Evolutionary conservation across 768 basidiomycete species (phyloP).

Genomic region (Filobasidium wieringae): DNA sequence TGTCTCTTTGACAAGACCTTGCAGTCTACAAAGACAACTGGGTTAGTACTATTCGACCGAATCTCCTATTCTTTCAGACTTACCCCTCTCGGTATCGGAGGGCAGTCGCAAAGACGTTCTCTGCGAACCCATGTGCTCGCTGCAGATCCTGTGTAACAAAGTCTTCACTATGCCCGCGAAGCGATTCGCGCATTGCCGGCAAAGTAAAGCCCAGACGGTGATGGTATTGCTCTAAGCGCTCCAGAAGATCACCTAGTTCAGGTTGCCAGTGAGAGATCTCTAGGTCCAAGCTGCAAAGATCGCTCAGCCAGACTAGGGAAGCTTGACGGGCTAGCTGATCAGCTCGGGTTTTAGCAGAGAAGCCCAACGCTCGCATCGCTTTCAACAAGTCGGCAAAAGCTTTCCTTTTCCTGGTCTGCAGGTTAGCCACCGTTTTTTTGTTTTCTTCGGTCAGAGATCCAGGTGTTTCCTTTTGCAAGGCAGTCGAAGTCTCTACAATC

Average conservation of each 20-base stretch:
- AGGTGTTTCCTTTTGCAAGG: slow-evolving; percentile 39
- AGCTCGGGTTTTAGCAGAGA: slow-evolving; percentile 59
- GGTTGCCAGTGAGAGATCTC: not conserved
- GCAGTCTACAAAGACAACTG: not conserved
- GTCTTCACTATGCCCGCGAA: slow-evolving; percentile 66
- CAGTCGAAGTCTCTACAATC: slow-evolving; percentile 43
- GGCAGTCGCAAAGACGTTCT: slow-evolving; percentile 62
- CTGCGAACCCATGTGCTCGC: slow-evolving; percentile 62
- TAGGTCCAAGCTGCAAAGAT: slow-evolving; percentile 12
- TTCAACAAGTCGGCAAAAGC: slow-evolving; percentile 85
- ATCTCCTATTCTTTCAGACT: slow-evolving; percentile 25
- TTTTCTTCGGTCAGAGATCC: slow-evolving; percentile 45
- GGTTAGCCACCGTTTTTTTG: slow-evolving; percentile 50
- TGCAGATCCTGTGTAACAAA: slow-evolving; percentile 76
- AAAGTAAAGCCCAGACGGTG: slow-evolving; percentile 51
- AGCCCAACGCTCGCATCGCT: slow-evolving; percentile 67
- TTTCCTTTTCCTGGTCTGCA: slow-evolving; percentile 71
- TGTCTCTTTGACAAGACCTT: no score
- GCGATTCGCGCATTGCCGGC: slow-evolving; percentile 52
- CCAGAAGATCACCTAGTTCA: not conserved
- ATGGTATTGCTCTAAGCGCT: slow-evolving; percentile 30
- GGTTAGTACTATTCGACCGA: not conserved
- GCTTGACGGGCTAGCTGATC: slow-evolving; percentile 49
- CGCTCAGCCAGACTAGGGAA: slow-evolving; percentile 21
- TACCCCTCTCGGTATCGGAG: slow-evolving; percentile 55